Conservation (phyloP, 352 stramenopile genomes). For the Plasmopara viticola region DNA sequence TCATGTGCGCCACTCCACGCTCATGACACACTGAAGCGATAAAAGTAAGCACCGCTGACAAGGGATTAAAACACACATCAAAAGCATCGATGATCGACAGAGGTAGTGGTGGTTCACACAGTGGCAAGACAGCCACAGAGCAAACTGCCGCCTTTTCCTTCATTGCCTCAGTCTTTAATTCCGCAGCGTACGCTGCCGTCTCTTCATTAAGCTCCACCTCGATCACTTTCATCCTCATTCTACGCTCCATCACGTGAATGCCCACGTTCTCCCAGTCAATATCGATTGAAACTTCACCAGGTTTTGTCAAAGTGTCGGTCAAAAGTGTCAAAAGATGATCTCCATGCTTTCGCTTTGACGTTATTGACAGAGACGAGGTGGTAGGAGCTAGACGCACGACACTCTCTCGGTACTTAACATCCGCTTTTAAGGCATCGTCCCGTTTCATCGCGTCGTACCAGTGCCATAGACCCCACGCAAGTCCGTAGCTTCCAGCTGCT, state of each 20-base stretch:
- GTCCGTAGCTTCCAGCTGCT: slow-evolving; percentile 49
- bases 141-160: slow-evolving; percentile 9
- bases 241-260: slow-evolving; percentile 1
- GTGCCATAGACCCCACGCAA: slow-evolving; percentile 48
- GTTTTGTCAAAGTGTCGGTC: neutral
- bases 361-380: slow-evolving; percentile 36
- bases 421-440: slow-evolving; percentile 3
- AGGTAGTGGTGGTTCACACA: slow-evolving; percentile 5
- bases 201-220: slow-evolving; percentile 36
- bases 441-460: neutral
- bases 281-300: neutral
- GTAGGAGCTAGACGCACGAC: slow-evolving; percentile 45
- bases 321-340: slow-evolving; percentile 34
- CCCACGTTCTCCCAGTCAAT: slow-evolving; percentile 22
- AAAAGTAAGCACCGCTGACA: slow-evolving; percentile 27
- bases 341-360: slow-evolving; percentile 37
- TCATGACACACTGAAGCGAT: slow-evolving; percentile 18
- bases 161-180: slow-evolving; percentile 8
- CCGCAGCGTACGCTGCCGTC: slow-evolving; percentile 2
- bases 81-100: slow-evolving; percentile 9
- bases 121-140: slow-evolving; percentile 23
- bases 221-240: slow-evolving; percentile 23
- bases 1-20: slow-evolving; percentile 7
- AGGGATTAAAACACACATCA: slow-evolving; percentile 30
- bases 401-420: slow-evolving; percentile 15